Evolutionary conservation across 2,329 filamentous ascomycete genomes (phyloP).

Genomic region (Graphilbum fragrans): DNA sequence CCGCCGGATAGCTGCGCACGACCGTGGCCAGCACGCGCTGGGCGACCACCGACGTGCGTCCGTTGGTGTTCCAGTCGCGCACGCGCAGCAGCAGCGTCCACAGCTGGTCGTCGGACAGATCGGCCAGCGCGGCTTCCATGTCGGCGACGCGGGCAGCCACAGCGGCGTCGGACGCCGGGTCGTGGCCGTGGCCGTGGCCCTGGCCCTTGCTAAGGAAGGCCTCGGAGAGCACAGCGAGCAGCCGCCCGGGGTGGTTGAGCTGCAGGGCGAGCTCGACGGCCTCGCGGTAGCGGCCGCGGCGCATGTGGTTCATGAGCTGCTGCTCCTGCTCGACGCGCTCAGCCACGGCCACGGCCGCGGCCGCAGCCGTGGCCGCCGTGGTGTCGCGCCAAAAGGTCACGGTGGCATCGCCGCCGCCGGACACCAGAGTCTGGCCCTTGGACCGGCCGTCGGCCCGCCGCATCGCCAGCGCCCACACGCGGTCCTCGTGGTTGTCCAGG

Average conservation of each 20-base stretch:
- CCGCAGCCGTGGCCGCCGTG: constrained; percentile 64
- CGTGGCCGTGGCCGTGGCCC: constrained; percentile 40
- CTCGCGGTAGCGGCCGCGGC: constrained; percentile 77
- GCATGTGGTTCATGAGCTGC: constrained; percentile 83
- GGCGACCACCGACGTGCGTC: constrained; percentile 70
- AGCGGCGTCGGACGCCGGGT: background rate
- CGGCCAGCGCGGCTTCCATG: constrained; percentile 76
- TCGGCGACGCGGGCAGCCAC: constrained; percentile 39
- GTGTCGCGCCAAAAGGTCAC: constrained; percentile 96
- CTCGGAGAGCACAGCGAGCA: constrained; percentile 72
- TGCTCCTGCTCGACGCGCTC: constrained; percentile 85
- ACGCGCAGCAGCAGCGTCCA: constrained; percentile 70
- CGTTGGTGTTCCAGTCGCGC: constrained; percentile 97
- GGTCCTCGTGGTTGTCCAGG: constrained; percentile 91
- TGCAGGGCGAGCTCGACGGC: constrained; percentile 86
- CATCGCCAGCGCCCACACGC: constrained; percentile 81
- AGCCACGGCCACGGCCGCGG: constrained; percentile 60
- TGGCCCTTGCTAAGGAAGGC: constrained; percentile 54
- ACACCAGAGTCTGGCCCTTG: constrained; percentile 60
- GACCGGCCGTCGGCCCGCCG: constrained; percentile 34
- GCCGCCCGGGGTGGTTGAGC: constrained; percentile 82
- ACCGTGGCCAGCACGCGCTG: constrained; percentile 75
- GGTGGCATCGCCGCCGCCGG: constrained; percentile 83
- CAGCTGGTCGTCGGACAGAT: constrained; percentile 72
- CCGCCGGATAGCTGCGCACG: constrained; percentile 69